Evolutionary conservation across 192 early-diverging fungal genomes (phyloP).

Genomic region (Coemansia interrupta): DNA sequence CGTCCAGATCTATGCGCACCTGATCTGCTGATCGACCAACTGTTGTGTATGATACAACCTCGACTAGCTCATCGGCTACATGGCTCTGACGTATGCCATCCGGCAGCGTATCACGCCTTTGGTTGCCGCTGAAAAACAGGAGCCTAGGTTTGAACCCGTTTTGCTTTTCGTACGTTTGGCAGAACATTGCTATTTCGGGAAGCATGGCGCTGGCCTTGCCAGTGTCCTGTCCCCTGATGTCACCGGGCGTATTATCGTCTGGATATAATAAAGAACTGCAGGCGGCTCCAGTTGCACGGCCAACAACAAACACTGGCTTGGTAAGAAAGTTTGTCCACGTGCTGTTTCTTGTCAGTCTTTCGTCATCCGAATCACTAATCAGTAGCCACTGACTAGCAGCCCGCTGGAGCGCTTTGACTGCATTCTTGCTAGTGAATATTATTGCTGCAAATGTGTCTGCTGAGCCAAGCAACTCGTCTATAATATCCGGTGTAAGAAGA

Average conservation of each 20-base stretch:
- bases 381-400: constrained; percentile 15
- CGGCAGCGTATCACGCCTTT: constrained; percentile 39
- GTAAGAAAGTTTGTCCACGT: constrained; percentile 14
- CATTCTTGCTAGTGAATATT: constrained; percentile 43
- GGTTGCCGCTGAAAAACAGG: constrained; percentile 41
- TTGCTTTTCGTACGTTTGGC: not conserved
- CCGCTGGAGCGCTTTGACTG: constrained; percentile 19
- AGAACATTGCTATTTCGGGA: constrained; percentile 26
- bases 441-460: constrained; percentile 14
- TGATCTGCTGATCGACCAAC: constrained; percentile 8
- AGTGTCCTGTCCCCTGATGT: constrained; percentile 25
- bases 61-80: constrained; percentile 22
- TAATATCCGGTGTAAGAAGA: constrained; percentile 14
- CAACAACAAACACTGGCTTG: constrained; percentile 43
- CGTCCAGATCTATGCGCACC: constrained; percentile 11
- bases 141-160: constrained; percentile 6
- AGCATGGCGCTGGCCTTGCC: constrained; percentile 29
- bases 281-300: constrained; percentile 20
- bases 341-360: not conserved
- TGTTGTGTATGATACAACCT: constrained; percentile 30
- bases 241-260: not conserved
- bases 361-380: not conserved
- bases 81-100: constrained; percentile 18
- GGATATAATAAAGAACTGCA: constrained; percentile 13
- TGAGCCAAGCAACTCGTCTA: not conserved